Base-by-base conservation (phyloP, 768 basidiomycete genomes). In the Pisolithus marmoratus region DNA sequence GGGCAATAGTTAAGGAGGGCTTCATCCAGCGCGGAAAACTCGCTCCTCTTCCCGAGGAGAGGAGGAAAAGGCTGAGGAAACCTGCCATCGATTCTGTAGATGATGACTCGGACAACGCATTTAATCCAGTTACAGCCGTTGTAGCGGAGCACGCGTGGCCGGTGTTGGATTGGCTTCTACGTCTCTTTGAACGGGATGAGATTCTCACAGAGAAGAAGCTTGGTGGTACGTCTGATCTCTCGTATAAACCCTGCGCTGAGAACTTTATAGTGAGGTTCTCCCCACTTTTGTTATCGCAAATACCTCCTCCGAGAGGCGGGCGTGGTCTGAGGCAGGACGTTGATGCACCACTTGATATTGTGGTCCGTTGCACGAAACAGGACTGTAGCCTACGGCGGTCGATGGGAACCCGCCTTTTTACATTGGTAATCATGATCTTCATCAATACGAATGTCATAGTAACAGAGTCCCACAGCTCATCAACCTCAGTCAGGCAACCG, bases 171-270 rank as follows among this genome's bases (percentile, higher is more conserved):
- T 90, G 85, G 84, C 57, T 90, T 0, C 49, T 91, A 11, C 62
- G 68, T 20, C 57, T 90, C 19, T 87, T 88, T 56, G 86, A 91
- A 60, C 78, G 76, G 56, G 87, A 90, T 54, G 82, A 88, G 58
- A 54, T 58, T 9, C 53, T 67, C 46, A 59, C 60, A 8, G 67
- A 69, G 51, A 61, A 62, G 40, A 55, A 57, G 15, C 64, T 66
- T 52, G 72, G 71, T 47, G 61, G 55, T 54, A 55, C 46, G 45
- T 36, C 37, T 50, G 37, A 48, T 29, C 23, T 40, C 12, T 22
- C 56, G 53, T 41, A 26, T 49, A 23, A 41, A 43, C 19, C 46
- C 49, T 46, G 48, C 58, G 40, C 55, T 56, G 52, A 31, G 17
- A 48, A 49, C 50, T 42, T 8, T 12, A 36, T 53, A 79, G 77